These are phyloP conservation scores for Loxodes magnus DNA, from an alignment of 73 alveolate species.

Conservation along the genomic window DNA sequence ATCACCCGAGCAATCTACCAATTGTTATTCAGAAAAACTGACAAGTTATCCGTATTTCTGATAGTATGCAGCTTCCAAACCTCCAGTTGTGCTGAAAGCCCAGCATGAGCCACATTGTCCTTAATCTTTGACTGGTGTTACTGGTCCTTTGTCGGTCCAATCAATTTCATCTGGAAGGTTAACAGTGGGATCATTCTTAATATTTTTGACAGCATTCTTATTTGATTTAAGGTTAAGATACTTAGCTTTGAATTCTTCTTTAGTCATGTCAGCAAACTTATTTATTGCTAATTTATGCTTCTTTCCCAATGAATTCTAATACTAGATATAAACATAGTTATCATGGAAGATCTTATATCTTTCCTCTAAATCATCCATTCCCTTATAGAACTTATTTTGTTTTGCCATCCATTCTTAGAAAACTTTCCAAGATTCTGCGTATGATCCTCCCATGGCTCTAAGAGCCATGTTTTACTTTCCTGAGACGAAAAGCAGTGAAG, in stretches of 20 bases:
- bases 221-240: too few relatives aligned
- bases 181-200: too few relatives aligned
- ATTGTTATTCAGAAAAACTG: constrained; percentile 21
- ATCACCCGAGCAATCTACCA: constrained; percentile 13
- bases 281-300: neutral
- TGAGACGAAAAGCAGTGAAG: too few relatives aligned
- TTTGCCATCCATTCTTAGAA: constrained; percentile 35
- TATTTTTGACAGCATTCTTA: too few relatives aligned
- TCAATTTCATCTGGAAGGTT: constrained; percentile 19
- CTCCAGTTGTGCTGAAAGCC: constrained; percentile 41
- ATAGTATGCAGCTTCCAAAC: constrained; percentile 17
- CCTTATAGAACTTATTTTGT: constrained; percentile 26
- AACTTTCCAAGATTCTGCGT: too few relatives aligned
- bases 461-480: too few relatives aligned
- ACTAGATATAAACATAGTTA: constrained; percentile 8
- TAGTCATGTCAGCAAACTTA: constrained; percentile 18
- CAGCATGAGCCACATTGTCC: constrained; percentile 57
- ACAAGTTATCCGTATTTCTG: too few relatives aligned
- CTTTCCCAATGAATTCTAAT: neutral
- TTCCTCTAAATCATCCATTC: constrained; percentile 34
- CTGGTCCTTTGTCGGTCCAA: constrained; percentile 25
- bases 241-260: constrained; percentile 8
- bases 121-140: constrained; percentile 34
- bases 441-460: too few relatives aligned
- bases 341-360: constrained; percentile 16